A percentile compares a stretch with the other conserved stretches of the same genome.
These are phyloP conservation scores for Citrullus colocynthis DNA, from an alignment of 306 rosid genomes.

Conservation along the genomic window DNA sequence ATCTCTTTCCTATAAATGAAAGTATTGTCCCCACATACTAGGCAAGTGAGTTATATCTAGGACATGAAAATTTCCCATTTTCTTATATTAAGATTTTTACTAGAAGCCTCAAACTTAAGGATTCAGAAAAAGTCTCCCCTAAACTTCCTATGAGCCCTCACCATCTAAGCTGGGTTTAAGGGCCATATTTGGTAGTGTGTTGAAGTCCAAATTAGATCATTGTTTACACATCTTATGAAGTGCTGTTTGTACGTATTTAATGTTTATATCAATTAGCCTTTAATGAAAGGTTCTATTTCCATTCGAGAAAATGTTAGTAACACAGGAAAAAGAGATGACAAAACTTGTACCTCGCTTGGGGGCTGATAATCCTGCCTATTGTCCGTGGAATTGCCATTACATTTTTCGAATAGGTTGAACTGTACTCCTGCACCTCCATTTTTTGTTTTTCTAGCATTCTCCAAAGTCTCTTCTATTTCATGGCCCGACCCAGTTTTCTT, in stretches of 20 bases:
- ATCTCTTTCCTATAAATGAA: too few relatives aligned
- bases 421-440: slow-evolving; percentile 2
- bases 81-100: neutral
- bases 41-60: too few relatives aligned
- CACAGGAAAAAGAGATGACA: neutral
- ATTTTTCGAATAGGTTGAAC: slow-evolving; percentile 7
- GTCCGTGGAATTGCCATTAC: slow-evolving; percentile 5
- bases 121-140: neutral
- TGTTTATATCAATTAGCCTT: neutral
- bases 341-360: slow-evolving; percentile 21
- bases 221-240: neutral
- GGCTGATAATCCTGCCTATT: slow-evolving; percentile 18
- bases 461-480: slow-evolving; percentile 1
- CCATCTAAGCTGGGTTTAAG: neutral
- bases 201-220: neutral
- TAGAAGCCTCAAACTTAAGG: neutral
- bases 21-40: too few relatives aligned
- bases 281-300: too few relatives aligned
- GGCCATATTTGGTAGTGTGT: neutral
- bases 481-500: slow-evolving; percentile 13
- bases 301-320: too few relatives aligned
- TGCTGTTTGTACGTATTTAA: neutral
- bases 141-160: neutral
- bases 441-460: neutral
- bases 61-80: neutral